Base-by-base conservation (phyloP, 441 rosid species). In the Aquilaria agallochum region DNA sequence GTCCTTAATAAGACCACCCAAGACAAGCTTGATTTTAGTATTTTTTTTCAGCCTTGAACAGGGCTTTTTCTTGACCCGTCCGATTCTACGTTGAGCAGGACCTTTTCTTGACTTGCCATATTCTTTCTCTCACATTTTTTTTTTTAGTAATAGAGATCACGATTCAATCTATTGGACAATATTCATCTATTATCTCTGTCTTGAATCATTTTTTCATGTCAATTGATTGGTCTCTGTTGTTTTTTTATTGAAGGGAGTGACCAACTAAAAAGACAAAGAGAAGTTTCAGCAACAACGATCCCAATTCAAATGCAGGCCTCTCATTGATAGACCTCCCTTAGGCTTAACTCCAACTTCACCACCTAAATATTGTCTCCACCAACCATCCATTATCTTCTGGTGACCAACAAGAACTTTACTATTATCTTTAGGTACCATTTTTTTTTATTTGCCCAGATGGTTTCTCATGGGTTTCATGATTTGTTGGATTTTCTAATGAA, bases 361-460 rank as follows among this genome's bases (percentile, higher is more conserved):
- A 63, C 57, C 74, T 78, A 50, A 85, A 79, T 78, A 84, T 78
- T 12, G 89, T 93, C 64, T 88, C 95, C 54, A 93, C 97, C 11
- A 95, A 97, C 58, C 83, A 88, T 63, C 81, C 86, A 0, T 76
- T 93, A 62, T 83, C 98, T 44, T 87, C 74, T 50, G 94, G 76
- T 2, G 89, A 81, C 53, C 83, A 85, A 14, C 89, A 81, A 5
- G 95, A 93, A 62, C 58, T 90, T 13, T 92, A 88, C 63, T 87
- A 79, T 56, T 79, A 82, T 67, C 86, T 93, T 67, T 96, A 74
- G 97, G 98, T 90, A 69, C 49, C 60, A 2, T 34, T 67, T 61
- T 63, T 15, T 20, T 30, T 55, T 50, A 36, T 27, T 50, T 34
- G 49, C 32, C 5, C 7, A 59, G 59, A 56, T 58, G 55, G 53